phyloP scores from a whole-genome alignment of 2,329 filamentous ascomycete genomes.

The Fusarium napiforme region DNA sequence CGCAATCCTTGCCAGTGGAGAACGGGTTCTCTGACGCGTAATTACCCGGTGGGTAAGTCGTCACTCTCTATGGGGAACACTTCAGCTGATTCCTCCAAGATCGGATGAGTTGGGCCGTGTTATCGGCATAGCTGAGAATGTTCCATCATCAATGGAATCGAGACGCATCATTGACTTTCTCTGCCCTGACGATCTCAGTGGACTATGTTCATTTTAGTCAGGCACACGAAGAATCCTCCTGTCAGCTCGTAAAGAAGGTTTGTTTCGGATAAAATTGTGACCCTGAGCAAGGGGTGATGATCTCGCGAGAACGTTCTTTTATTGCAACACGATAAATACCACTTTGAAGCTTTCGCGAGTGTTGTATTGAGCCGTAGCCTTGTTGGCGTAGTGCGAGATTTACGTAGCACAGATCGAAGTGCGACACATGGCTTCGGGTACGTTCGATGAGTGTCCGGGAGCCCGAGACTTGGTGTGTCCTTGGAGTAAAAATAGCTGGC shows the following conservation, averaged over 20 bases:
- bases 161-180: slow-evolving; percentile 9
- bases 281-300: neutral
- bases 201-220: slow-evolving; percentile 1
- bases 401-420: neutral
- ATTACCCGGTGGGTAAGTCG: neutral
- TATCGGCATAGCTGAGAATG: neutral
- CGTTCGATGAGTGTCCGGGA: neutral
- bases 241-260: slow-evolving; percentile 18
- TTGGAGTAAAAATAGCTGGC: neutral
- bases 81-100: neutral
- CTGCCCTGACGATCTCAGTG: slow-evolving; percentile 7
- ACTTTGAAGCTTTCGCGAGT: neutral
- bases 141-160: neutral
- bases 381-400: neutral
- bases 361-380: neutral
- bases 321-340: neutral
- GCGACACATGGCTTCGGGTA: neutral
- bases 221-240: slow-evolving; percentile 4
- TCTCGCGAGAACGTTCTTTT: neutral
- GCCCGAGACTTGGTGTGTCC: neutral
- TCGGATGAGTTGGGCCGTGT: neutral
- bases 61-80: slow-evolving; percentile 9
- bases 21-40: slow-evolving; percentile 21
- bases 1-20: slow-evolving; percentile 14
- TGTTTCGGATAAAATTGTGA: neutral